These are phyloP conservation scores for Solanum hybrid DNA, from an alignment of 305 asterid species.

Conservation along the genomic window DNA sequence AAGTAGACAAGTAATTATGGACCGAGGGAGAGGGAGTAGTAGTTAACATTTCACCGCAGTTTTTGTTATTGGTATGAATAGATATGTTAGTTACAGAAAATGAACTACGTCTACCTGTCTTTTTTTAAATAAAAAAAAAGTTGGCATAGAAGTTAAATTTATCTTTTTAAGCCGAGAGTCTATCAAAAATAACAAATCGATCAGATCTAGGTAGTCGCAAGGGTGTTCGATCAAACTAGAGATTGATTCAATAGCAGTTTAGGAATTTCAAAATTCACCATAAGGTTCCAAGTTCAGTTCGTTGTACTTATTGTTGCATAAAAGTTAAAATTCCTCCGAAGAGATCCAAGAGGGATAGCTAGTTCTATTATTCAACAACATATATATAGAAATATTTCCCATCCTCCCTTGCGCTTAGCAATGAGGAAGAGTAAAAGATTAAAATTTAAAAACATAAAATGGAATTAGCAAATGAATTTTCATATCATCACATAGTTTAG, in stretches of 20 bases:
- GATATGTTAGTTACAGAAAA: background rate
- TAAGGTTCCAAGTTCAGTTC: background rate
- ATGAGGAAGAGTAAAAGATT: background rate
- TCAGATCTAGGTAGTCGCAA: background rate
- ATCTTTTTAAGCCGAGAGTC: background rate
- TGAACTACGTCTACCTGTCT: background rate
- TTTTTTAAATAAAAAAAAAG: background rate
- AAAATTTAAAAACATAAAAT: background rate
- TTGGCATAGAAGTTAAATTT: background rate
- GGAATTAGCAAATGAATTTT: background rate
- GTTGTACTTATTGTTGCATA: background rate
- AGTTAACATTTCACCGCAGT: background rate
- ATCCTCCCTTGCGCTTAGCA: background rate
- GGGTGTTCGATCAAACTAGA: background rate
- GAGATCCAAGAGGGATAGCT: background rate
- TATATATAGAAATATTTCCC: background rate
- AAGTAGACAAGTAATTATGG: no score
- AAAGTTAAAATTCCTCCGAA: background rate
- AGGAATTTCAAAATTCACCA: background rate
- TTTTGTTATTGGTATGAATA: background rate
- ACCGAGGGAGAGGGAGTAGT: no score
- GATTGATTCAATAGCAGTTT: background rate
- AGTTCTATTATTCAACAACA: background rate
- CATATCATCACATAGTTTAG: background rate
- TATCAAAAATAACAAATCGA: fast-evolving